A percentile compares a stretch with the other conserved stretches of the same genome.
Conservation (phyloP, 192 early-diverging fungal species). For the Piromyces sp. region DNA sequence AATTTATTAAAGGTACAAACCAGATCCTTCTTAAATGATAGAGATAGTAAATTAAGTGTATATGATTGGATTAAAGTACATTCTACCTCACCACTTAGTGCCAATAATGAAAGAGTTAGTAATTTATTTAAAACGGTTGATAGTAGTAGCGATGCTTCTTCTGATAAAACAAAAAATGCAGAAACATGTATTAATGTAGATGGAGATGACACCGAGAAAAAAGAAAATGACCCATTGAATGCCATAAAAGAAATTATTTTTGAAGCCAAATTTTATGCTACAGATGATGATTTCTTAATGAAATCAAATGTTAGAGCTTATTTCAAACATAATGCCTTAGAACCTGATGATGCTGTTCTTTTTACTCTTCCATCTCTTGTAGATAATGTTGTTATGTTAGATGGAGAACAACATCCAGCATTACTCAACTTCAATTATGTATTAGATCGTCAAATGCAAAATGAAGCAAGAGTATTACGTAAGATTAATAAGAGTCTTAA, state of each 20-base stretch:
- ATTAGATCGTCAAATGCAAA: background rate
- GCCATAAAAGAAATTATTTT: conserved; percentile 5
- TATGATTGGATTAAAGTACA: conserved; percentile 12
- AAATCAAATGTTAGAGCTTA: conserved; percentile 31
- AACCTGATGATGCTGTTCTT: conserved; percentile 38
- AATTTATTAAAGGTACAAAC: conserved; percentile 14
- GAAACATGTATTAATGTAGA: background rate
- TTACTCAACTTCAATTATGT: background rate
- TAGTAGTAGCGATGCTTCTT: too few species aligned
- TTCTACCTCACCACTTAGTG: background rate
- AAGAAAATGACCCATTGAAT: background rate
- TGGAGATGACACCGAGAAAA: background rate
- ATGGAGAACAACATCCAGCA: background rate
- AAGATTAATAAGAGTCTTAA: background rate
- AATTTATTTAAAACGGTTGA: background rate
- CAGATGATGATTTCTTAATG: conserved; percentile 57
- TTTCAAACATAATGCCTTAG: conserved; percentile 48
- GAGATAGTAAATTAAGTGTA: conserved; percentile 2
- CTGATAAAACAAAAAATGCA: background rate
- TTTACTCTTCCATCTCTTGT: conserved; percentile 24
- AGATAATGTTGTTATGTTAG: background rate
- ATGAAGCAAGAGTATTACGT: background rate
- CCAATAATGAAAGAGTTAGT: background rate
- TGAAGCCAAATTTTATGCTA: conserved; percentile 29
- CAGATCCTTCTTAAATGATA: conserved; percentile 12